Percentiles rank a stretch among this genome's conserved stretches.
phyloP scores from a whole-genome alignment of 2,329 filamentous ascomycete species.

The Verticillium albo-atrum region DNA sequence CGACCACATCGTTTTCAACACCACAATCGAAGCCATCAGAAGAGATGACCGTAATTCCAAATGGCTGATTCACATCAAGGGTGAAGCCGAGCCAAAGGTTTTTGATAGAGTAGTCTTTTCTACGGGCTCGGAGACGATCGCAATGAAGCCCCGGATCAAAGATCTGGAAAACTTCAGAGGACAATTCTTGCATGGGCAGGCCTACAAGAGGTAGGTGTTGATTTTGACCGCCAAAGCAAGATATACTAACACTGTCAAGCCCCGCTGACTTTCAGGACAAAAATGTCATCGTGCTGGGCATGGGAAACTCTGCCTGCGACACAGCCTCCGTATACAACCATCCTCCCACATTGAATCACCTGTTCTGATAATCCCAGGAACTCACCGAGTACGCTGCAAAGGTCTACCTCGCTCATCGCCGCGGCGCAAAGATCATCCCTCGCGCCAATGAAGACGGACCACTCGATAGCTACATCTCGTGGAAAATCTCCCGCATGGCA shows the following conservation, averaged over 20 bases:
- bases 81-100: constrained; percentile 5
- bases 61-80: constrained; percentile 14
- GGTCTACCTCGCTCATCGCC: constrained; percentile 17
- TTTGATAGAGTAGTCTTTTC: constrained; percentile 21
- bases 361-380: constrained; percentile 9
- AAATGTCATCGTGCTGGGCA: constrained; percentile 18
- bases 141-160: constrained; percentile 13
- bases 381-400: constrained; percentile 11
- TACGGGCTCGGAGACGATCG: constrained; percentile 13
- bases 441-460: constrained; percentile 13
- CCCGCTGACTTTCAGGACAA: constrained; percentile 13
- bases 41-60: constrained; percentile 6
- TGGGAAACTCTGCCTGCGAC: constrained; percentile 21
- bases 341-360: not conserved
- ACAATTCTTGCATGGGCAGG: constrained; percentile 16
- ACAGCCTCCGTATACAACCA: constrained; percentile 12
- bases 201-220: constrained; percentile 14
- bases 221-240: not conserved
- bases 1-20: constrained; percentile 13
- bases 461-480: constrained; percentile 14
- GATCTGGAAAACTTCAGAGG: constrained; percentile 13
- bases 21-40: constrained; percentile 6
- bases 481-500: constrained; percentile 11
- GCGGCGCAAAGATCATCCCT: constrained; percentile 15
- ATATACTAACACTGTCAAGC: constrained; percentile 1